phyloP scores from a whole-genome alignment of 1,139 yeast species.

The Fermentozyma sake region DNA sequence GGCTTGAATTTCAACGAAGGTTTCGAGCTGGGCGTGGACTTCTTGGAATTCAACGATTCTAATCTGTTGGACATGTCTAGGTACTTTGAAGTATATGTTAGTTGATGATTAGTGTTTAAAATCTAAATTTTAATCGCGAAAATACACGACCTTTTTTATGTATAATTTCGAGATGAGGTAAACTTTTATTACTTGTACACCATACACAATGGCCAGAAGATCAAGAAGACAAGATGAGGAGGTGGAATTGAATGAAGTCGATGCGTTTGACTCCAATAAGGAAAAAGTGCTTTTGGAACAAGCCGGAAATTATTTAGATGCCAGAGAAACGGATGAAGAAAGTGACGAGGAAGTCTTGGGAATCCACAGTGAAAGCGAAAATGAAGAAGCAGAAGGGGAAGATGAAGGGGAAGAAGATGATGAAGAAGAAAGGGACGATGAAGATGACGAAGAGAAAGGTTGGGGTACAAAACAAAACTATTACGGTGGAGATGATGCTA shows the following conservation, averaged over 20 bases:
- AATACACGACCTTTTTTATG: too few species aligned
- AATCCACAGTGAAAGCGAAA: constrained; percentile 25
- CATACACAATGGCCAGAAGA: constrained; percentile 6
- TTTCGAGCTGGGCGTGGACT: constrained; percentile 28
- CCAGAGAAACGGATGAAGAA: constrained; percentile 30
- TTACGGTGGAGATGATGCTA: constrained; percentile 76
- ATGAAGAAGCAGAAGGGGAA: constrained; percentile 30
- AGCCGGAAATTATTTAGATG: constrained; percentile 51
- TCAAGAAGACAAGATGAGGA: constrained; percentile 15
- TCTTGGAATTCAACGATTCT: constrained; percentile 39
- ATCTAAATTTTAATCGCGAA: too few species aligned
- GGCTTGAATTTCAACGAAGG: constrained; percentile 70
- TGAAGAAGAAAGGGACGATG: constrained; percentile 45
- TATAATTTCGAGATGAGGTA: too few species aligned
- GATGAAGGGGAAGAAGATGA: constrained; percentile 27
- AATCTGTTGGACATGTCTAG: constrained; percentile 38
- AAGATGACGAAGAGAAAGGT: constrained; percentile 51
- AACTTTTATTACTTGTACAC: too few species aligned
- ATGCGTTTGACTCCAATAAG: constrained; percentile 61
- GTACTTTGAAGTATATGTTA: background rate
- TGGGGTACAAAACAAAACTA: constrained; percentile 85
- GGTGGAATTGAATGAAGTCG: constrained; percentile 60
- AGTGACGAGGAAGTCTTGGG: constrained; percentile 51
- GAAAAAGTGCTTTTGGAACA: constrained; percentile 58
- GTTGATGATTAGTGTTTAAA: too few species aligned